A percentile compares a stretch with the other conserved stretches of the same genome.
These are phyloP conservation scores for Lathyrus sativus DNA, from an alignment of 306 rosid genomes.

Conservation along the genomic window DNA sequence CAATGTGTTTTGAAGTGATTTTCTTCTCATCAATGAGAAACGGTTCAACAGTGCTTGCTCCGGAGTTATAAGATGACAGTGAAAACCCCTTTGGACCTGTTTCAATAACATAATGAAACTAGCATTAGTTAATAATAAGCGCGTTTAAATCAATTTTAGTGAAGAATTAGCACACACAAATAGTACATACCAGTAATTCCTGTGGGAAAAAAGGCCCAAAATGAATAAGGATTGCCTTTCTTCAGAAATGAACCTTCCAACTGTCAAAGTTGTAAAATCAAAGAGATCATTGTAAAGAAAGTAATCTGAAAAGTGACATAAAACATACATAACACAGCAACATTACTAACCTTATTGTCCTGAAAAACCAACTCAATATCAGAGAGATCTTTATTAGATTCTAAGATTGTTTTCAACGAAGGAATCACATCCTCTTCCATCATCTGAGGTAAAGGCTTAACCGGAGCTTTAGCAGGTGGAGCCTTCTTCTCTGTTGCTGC, in stretches of 20 bases:
- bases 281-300: neutral
- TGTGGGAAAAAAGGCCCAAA: constrained; percentile 90
- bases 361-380: constrained; percentile 65
- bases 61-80: constrained; percentile 70
- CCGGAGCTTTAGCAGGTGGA: constrained; percentile 71
- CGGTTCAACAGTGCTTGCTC: constrained; percentile 86
- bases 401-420: constrained; percentile 66
- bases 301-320: neutral
- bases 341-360: constrained; percentile 64
- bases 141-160: constrained; percentile 16
- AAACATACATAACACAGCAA: constrained; percentile 1
- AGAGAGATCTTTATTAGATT: constrained; percentile 68
- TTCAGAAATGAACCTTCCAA: constrained; percentile 83
- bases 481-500: constrained; percentile 67
- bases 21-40: constrained; percentile 91
- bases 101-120: constrained; percentile 22
- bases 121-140: neutral
- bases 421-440: constrained; percentile 96
- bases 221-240: constrained; percentile 61
- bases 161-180: neutral
- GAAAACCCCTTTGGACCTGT: constrained; percentile 96
- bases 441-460: constrained; percentile 75
- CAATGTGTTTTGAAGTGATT: constrained; percentile 66
- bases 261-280: constrained; percentile 37
- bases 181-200: constrained; percentile 67